phyloP scores from a whole-genome alignment of 768 basidiomycete genomes.

The Candolleomyces eurysporus region DNA sequence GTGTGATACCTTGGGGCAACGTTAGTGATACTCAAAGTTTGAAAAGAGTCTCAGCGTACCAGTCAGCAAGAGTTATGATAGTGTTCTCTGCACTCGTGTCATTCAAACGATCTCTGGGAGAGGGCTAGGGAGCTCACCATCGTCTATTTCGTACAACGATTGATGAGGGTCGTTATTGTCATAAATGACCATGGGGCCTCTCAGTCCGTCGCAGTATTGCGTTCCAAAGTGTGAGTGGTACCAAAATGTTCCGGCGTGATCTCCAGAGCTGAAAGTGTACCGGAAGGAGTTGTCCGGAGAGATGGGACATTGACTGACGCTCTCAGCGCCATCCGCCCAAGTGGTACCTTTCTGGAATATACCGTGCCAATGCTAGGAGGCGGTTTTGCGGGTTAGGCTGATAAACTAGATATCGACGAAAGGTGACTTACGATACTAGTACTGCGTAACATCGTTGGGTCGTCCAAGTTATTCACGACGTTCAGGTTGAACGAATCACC shows the following conservation, averaged over 20 bases:
- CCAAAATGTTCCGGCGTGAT: slow-evolving; percentile 49
- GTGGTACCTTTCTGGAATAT: slow-evolving; percentile 33
- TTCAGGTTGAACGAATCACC: slow-evolving; percentile 36
- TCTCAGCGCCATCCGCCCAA: slow-evolving; percentile 40
- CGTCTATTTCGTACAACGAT: slow-evolving; percentile 18
- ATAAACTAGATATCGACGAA: background rate
- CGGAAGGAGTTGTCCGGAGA: slow-evolving; percentile 35
- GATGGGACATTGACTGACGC: slow-evolving; percentile 44
- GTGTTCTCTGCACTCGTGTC: slow-evolving; percentile 33
- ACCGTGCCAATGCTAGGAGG: slow-evolving; percentile 45
- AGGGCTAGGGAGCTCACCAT: background rate
- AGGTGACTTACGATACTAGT: slow-evolving; percentile 46
- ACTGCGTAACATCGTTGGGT: slow-evolving; percentile 46
- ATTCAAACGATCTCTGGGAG: background rate
- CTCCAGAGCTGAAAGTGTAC: slow-evolving; percentile 33
- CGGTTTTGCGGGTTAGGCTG: background rate
- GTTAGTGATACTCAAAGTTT: background rate
- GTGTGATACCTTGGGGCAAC: slow-evolving; percentile 25
- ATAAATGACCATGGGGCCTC: slow-evolving; percentile 48
- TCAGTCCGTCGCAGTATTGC: slow-evolving; percentile 57
- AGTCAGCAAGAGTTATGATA: slow-evolving; percentile 47
- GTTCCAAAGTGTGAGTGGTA: slow-evolving; percentile 35
- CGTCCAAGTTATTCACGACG: slow-evolving; percentile 44
- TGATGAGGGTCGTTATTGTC: slow-evolving; percentile 37
- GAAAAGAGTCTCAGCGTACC: slow-evolving; percentile 25